These are phyloP conservation scores for Penicillium ochrochloron DNA, from an alignment of 495 filamentous ascomycete species.

Conservation along the genomic window DNA sequence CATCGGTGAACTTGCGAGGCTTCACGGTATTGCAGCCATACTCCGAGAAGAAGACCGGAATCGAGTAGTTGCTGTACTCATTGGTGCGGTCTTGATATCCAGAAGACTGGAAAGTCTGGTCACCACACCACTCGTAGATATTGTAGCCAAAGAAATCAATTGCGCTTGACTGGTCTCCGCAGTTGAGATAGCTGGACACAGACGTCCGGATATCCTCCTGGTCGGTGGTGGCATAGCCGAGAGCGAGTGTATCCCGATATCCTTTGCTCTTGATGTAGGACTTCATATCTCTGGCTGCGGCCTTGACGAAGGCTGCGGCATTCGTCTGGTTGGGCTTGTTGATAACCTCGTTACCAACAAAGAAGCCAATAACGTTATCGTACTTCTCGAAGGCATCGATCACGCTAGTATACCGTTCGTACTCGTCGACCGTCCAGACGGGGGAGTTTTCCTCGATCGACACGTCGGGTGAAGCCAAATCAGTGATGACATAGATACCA, in stretches of 20 bases:
- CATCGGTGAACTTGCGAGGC: slow-evolving; percentile 85
- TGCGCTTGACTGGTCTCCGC: slow-evolving; percentile 65
- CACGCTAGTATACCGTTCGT: slow-evolving; percentile 81
- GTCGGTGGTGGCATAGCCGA: slow-evolving; percentile 96
- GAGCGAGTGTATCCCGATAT: slow-evolving; percentile 71
- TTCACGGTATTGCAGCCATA: slow-evolving; percentile 88
- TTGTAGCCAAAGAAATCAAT: slow-evolving; percentile 99
- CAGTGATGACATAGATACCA: slow-evolving; percentile 94
- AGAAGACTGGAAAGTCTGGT: slow-evolving; percentile 71
- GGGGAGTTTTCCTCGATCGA: slow-evolving; percentile 86
- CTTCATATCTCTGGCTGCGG: slow-evolving; percentile 95
- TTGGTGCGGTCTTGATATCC: slow-evolving; percentile 79
- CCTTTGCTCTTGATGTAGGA: slow-evolving; percentile 81
- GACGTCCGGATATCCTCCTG: slow-evolving; percentile 75
- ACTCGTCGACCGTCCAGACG: slow-evolving; percentile 77
- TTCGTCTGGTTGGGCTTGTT: slow-evolving; percentile 82
- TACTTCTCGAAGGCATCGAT: slow-evolving; percentile 82
- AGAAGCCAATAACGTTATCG: slow-evolving; percentile 92
- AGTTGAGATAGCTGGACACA: slow-evolving; percentile 91
- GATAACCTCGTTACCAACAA: slow-evolving; percentile 95
- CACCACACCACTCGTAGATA: slow-evolving; percentile 98
- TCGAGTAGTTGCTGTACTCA: slow-evolving; percentile 85
- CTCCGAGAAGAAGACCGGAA: slow-evolving; percentile 97
- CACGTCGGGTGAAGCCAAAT: slow-evolving; percentile 78
- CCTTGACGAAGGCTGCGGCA: slow-evolving; percentile 93